Percentiles rank a stretch among this genome's conserved stretches.
phyloP scores from a whole-genome alignment of 2,329 filamentous ascomycete genomes.

The Xylogone sp. region DNA sequence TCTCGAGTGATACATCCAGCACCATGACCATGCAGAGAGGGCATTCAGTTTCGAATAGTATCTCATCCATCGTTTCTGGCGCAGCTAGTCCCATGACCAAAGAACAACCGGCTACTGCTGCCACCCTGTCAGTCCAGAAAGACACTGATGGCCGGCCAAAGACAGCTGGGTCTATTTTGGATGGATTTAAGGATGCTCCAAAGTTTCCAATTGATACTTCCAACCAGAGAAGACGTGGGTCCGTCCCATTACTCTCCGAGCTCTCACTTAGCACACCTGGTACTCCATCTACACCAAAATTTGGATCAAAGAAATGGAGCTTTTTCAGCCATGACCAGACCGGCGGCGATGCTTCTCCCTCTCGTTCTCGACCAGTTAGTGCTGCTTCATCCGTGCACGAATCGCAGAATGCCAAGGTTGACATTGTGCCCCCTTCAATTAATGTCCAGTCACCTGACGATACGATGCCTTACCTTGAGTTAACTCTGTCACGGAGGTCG shows the following conservation, averaged over 20 bases:
- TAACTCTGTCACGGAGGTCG: constrained; percentile 18
- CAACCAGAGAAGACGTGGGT: constrained; percentile 45
- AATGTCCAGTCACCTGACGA: constrained; percentile 11
- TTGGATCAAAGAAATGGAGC: constrained; percentile 28
- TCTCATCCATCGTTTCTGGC: constrained; percentile 71
- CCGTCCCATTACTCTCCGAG: constrained; percentile 51
- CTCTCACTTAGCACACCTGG: constrained; percentile 2
- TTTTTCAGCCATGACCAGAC: constrained; percentile 26
- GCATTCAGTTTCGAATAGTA: constrained; percentile 74
- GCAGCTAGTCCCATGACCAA: constrained; percentile 34
- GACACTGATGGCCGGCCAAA: constrained; percentile 56
- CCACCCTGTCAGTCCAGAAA: constrained; percentile 31
- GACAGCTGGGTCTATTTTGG: constrained; percentile 68
- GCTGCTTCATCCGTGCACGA: constrained; percentile 35
- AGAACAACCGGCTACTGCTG: constrained; percentile 36
- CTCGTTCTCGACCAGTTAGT: constrained; percentile 42
- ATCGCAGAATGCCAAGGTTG: constrained; percentile 22
- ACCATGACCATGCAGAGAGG: constrained; percentile 63
- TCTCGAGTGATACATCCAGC: constrained; percentile 81
- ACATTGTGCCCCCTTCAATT: constrained; percentile 8
- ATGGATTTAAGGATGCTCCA: constrained; percentile 22
- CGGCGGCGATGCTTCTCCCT: constrained; percentile 39
- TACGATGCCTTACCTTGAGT: constrained; percentile 20
- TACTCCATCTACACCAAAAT: constrained; percentile 22
- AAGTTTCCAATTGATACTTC: constrained; percentile 32